Conservation (phyloP, 2,329 filamentous ascomycete genomes). For the Neonectria faginata region DNA sequence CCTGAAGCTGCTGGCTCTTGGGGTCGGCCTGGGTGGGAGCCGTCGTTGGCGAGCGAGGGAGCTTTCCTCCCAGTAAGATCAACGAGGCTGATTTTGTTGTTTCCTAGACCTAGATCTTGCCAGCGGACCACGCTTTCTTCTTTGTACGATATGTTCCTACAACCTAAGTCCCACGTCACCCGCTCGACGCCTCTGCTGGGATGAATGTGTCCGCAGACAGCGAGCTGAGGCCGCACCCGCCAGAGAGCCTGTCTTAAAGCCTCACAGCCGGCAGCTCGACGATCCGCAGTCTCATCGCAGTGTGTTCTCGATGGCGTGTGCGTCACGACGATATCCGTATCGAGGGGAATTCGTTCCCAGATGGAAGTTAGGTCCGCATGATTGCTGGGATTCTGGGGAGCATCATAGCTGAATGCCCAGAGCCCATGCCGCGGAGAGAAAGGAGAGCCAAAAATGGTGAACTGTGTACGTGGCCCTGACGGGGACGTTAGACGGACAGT, state of each 20-base stretch:
- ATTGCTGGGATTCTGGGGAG: slow-evolving; percentile 36
- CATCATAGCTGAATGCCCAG: slow-evolving; percentile 77
- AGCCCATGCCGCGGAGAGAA: slow-evolving; percentile 67
- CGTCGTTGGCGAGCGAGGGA: slow-evolving; percentile 60
- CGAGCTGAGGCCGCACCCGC: slow-evolving; percentile 71
- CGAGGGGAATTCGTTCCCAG: slow-evolving; percentile 72
- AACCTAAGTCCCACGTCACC: slow-evolving; percentile 68
- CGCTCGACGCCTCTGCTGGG: slow-evolving; percentile 72
- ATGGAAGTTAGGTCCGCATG: slow-evolving; percentile 51
- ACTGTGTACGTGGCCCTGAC: slow-evolving; percentile 66
- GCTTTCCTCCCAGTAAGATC: slow-evolving; percentile 65
- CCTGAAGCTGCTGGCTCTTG: slow-evolving; percentile 11
- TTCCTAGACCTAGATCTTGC: slow-evolving; percentile 68
- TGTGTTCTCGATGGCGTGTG: slow-evolving; percentile 75
- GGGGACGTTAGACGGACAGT: slow-evolving; percentile 66
- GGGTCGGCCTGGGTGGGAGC: slow-evolving; percentile 45
- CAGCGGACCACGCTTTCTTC: slow-evolving; percentile 62
- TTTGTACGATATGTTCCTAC: slow-evolving; percentile 55
- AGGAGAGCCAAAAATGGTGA: slow-evolving; percentile 79
- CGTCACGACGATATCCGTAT: slow-evolving; percentile 75
- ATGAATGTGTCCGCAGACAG: slow-evolving; percentile 80
- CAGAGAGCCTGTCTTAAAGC: slow-evolving; percentile 67
- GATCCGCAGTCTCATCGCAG: slow-evolving; percentile 62
- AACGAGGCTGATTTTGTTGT: slow-evolving; percentile 71
- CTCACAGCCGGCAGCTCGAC: slow-evolving; percentile 67